phyloP scores from a whole-genome alignment of 768 basidiomycete species.

The Mycena capillaripes region DNA sequence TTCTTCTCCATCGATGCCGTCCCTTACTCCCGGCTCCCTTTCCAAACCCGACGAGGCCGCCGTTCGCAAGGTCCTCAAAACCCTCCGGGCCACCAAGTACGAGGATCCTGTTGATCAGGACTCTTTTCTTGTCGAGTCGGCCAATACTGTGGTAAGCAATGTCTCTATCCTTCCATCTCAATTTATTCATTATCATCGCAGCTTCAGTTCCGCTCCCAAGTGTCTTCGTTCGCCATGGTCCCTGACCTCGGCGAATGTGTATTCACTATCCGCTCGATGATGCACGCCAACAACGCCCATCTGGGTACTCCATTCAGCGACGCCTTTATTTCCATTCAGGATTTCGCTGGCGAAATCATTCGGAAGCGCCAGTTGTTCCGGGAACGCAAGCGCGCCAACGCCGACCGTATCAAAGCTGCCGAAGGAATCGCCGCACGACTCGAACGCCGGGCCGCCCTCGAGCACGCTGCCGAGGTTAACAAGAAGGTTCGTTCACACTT shows the following conservation, averaged over 20 bases:
- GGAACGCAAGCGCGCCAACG: not conserved
- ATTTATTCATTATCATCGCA: no score
- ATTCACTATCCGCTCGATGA: not conserved
- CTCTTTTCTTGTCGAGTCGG: conserved; percentile 1
- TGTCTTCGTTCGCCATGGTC: not conserved
- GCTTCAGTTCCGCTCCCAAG: not conserved
- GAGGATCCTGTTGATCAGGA: conserved; percentile 25
- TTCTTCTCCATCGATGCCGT: no score
- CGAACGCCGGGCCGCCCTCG: not conserved
- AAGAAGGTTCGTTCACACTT: no score
- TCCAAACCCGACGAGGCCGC: not conserved
- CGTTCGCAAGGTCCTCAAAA: not conserved
- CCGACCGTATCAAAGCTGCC: not conserved
- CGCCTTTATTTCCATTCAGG: not conserved
- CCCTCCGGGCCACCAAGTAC: not conserved
- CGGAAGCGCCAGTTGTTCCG: not conserved
- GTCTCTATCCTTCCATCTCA: no score
- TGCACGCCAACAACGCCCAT: not conserved
- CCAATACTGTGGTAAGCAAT: not conserved
- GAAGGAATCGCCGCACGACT: not conserved
- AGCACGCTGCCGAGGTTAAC: not conserved
- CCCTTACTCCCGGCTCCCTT: not conserved
- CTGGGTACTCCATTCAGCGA: not conserved
- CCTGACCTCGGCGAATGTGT: conserved; percentile 1
- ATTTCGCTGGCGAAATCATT: conserved; percentile 19